phyloP scores from a whole-genome alignment of 208 protist genomes.

The Spongospora subterranea region DNA sequence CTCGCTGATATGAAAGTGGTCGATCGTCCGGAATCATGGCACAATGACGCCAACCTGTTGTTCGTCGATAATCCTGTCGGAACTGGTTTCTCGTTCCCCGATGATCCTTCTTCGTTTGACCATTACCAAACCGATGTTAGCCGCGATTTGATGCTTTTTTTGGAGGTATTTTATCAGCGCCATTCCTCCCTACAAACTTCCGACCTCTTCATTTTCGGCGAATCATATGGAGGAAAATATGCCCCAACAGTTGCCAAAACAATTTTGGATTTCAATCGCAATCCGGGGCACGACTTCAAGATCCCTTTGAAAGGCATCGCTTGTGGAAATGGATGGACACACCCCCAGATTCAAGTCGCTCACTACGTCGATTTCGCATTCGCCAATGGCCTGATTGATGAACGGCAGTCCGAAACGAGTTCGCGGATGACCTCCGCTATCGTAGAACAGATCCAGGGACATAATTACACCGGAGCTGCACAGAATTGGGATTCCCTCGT shows the following conservation, averaged over 20 bases:
- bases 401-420: no score
- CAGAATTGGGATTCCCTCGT: no score
- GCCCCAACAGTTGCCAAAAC: conserved; percentile 68
- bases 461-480: no score
- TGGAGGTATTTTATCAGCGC: conserved; percentile 60
- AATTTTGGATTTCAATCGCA: conserved; percentile 65
- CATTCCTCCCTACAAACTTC: conserved; percentile 62
- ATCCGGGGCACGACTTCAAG: neutral
- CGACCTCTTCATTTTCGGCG: conserved; percentile 68
- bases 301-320: conserved; percentile 23
- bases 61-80: no score
- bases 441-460: no score
- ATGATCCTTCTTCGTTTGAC: neutral
- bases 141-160: conserved; percentile 70
- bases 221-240: conserved; percentile 73
- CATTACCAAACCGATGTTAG: conserved; percentile 61
- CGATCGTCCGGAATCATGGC: no score
- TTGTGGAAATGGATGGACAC: conserved; percentile 55
- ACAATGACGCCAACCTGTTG: no score
- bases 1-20: no score
- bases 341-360: conserved; percentile 48
- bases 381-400: no score
- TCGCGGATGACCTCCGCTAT: no score
- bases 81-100: conserved; percentile 69
- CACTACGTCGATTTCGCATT: conserved; percentile 28